Base-by-base conservation (phyloP, 2,329 filamentous ascomycete species). In the Pseudonectria foliicola region DNA sequence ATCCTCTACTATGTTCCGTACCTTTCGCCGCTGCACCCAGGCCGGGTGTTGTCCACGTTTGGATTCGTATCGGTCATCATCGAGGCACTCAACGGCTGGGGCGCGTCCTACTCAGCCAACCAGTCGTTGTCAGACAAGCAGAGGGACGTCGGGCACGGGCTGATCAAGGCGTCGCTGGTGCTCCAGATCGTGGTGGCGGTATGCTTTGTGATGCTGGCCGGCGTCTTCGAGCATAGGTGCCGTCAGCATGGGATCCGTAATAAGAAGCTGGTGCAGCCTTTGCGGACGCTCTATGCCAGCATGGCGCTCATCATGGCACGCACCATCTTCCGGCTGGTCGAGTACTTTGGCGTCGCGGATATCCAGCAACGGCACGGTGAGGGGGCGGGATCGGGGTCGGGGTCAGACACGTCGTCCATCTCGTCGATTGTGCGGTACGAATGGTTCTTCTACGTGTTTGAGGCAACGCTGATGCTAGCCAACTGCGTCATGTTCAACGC, bases 391-490 rank as follows among this genome's bases (percentile, higher is more conserved):
- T n/a, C n/a, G n/a, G 56, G 61, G 21, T 50, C 62, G 7, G 57
- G 52, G 3, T 56, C 66, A 31, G 62, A 66, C 25, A 53, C 56
- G 4, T 44, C 33, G 21, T 48, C 44, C 2, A 42, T 71, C 2
- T 66, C 61, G 10, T 64, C 69, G 0, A 55, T 74, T 14, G 39
- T 77, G n/a, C 62, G 70, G 14, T 71, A 75, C 43, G 73, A 79
- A 52, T 73, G 66, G 64, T 77, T 67, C 53, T 78, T 78, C 42
- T 75, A 71, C 46, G 61, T 77, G 13, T 77, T 77, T 38, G 74
- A 79, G 55, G 68, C 63, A 2, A 43, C 50, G 0, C 50, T 75
- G 10, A 77, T 77, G 74, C 45, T 76, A 1, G 27, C 46, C 29
- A 77, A 77, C 44, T 59, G 60, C 8, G 52, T 61, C 23, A 48